A percentile compares a stretch with the other conserved stretches of the same genome.
Conservation (phyloP, 306 rosid species). For the Sindora glabra region DNA sequence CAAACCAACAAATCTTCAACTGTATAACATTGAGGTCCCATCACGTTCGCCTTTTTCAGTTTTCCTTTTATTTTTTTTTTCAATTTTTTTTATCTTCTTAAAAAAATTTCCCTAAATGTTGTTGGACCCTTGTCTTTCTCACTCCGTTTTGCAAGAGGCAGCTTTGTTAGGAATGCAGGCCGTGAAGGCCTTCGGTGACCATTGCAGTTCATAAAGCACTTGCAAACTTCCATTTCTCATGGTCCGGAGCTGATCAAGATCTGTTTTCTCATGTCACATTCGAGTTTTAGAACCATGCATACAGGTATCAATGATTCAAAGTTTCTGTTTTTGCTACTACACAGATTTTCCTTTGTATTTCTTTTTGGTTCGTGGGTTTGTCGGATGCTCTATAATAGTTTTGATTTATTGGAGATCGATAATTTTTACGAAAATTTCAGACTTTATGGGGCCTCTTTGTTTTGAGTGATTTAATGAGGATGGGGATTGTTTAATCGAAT, state of each 20-base stretch:
- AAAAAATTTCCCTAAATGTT: neutral
- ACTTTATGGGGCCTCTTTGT: conserved; percentile 18
- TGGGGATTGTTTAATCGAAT: conserved; percentile 21
- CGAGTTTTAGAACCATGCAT: conserved; percentile 37
- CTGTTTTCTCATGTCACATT: conserved; percentile 27
- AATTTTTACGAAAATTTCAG: conserved; percentile 13
- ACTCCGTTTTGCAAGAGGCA: conserved; percentile 48
- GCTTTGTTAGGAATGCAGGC: conserved; percentile 39
- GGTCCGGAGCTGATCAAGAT: too few species aligned
- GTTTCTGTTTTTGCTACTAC: conserved; percentile 6
- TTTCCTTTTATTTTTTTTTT: neutral
- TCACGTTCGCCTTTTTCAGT: conserved; percentile 16
- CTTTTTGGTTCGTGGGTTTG: neutral
- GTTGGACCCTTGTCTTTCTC: conserved; percentile 24
- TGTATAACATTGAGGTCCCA: conserved; percentile 40
- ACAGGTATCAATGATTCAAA: conserved; percentile 35
- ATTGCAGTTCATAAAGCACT: conserved; percentile 13
- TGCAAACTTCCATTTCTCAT: conserved; percentile 28
- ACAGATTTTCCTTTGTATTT: neutral
- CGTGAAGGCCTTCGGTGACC: conserved; percentile 31
- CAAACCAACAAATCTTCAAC: conserved; percentile 46
- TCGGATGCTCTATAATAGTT: neutral
- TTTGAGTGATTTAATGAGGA: conserved; percentile 18
- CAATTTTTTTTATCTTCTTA: conserved; percentile 20
- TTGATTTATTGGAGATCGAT: conserved; percentile 26